Evolutionary conservation across 495 filamentous ascomycete genomes (phyloP).

Genomic region (Lophiotrema nucula): DNA sequence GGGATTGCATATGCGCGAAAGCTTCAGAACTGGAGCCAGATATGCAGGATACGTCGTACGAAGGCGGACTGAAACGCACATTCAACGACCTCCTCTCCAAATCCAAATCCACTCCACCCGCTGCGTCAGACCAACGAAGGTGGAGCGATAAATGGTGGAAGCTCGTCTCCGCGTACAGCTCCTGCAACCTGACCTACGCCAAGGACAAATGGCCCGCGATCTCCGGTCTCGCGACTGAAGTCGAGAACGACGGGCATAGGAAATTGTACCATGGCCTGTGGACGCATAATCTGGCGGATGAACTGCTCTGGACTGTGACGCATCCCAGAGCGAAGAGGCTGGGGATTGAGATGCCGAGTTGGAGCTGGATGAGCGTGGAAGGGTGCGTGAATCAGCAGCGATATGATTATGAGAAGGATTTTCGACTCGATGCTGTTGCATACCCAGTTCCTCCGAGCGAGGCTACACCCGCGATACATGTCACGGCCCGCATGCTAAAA

Average conservation of each 20-base stretch:
- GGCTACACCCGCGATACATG: neutral
- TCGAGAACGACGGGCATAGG: neutral
- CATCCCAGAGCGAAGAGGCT: neutral
- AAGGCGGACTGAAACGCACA: neutral
- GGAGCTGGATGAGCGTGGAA: neutral
- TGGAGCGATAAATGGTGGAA: neutral
- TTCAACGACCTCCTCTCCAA: neutral
- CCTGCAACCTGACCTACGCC: neutral
- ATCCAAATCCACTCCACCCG: neutral
- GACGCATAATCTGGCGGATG: neutral
- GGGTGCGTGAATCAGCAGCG: neutral
- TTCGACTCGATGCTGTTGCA: neutral
- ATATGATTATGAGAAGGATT: neutral
- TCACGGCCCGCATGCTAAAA: neutral
- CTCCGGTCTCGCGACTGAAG: neutral
- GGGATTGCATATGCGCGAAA: slow-evolving; percentile 3
- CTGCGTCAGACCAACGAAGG: neutral
- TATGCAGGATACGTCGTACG: neutral
- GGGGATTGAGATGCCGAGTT: neutral
- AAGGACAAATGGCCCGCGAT: neutral
- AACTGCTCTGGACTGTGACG: neutral
- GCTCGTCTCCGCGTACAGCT: neutral
- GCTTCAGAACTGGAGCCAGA: neutral
- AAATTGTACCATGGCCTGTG: neutral
- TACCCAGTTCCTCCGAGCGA: too few species aligned